These are phyloP conservation scores for Saccharomyces hybrid DNA, from an alignment of 1,139 yeast genomes.

Conservation along the genomic window DNA sequence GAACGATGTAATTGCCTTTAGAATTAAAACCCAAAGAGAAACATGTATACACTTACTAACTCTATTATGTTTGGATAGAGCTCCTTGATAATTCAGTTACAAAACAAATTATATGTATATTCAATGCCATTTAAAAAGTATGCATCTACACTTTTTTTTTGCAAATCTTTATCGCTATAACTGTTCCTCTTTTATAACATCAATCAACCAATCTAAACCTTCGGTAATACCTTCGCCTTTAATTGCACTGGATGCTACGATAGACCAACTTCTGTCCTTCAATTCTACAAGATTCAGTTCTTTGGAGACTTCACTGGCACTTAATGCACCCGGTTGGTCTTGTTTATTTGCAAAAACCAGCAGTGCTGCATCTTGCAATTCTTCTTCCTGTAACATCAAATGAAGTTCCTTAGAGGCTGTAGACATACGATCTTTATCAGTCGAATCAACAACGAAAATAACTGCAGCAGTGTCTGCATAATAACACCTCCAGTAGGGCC, in stretches of 20 bases:
- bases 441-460: constrained; percentile 93
- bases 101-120: neutral
- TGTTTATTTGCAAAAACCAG: constrained; percentile 95
- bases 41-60: neutral
- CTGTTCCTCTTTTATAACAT: constrained; percentile 89
- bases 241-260: constrained; percentile 92
- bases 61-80: neutral
- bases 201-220: constrained; percentile 96
- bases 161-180: constrained; percentile 32
- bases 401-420: constrained; percentile 84
- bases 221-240: constrained; percentile 94
- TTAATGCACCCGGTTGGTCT: constrained; percentile 91
- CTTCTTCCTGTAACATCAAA: constrained; percentile 89
- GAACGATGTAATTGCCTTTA: neutral
- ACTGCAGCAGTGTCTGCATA: constrained; percentile 94
- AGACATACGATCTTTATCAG: constrained; percentile 88
- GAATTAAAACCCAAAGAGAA: neutral
- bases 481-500: constrained; percentile 98
- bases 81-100: neutral
- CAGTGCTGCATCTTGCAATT: constrained; percentile 78
- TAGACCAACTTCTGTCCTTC: constrained; percentile 96
- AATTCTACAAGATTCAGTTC: constrained; percentile 78
- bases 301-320: constrained; percentile 90
- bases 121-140: neutral
- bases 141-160: neutral